A percentile compares a stretch with the other conserved stretches of the same genome.
Evolutionary conservation across 768 basidiomycete species (phyloP).

Genomic region (Lactifluus volemus): DNA sequence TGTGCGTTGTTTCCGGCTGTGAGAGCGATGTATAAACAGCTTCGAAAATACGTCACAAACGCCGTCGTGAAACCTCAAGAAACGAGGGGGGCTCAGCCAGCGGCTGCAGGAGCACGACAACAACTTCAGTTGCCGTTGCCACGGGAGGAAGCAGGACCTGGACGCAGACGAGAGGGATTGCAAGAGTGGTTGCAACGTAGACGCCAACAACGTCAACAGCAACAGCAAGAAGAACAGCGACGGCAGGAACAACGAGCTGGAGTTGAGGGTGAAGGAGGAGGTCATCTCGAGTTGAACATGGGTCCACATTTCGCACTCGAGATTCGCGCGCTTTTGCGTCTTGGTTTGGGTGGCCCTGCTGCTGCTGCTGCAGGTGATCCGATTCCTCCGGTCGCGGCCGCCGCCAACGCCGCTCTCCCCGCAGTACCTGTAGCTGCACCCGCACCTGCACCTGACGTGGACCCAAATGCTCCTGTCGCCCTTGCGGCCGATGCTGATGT

Average conservation of each 20-base stretch:
- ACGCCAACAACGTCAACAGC: neutral
- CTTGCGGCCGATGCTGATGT: neutral
- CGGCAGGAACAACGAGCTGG: neutral
- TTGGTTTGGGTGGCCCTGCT: neutral
- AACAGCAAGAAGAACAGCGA: neutral
- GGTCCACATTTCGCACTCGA: conserved; percentile 17
- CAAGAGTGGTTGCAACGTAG: neutral
- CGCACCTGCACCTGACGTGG: neutral
- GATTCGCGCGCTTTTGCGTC: neutral
- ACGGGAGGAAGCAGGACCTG: neutral
- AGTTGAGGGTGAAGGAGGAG: conserved; percentile 9
- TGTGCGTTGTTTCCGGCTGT: conserved; percentile 26
- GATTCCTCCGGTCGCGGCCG: neutral
- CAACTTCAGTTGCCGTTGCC: neutral
- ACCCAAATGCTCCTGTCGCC: neutral
- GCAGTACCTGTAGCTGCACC: neutral
- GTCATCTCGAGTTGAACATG: conserved; percentile 21
- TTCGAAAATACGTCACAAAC: conserved; percentile 19
- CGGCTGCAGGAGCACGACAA: neutral
- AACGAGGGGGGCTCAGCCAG: neutral
- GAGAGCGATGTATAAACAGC: conserved; percentile 21
- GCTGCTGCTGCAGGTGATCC: neutral
- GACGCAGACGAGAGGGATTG: neutral
- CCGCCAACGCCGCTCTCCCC: neutral
- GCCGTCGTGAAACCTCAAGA: conserved; percentile 19